phyloP scores from a whole-genome alignment of 257 asterid species.

The Solanum raphanifolium region DNA sequence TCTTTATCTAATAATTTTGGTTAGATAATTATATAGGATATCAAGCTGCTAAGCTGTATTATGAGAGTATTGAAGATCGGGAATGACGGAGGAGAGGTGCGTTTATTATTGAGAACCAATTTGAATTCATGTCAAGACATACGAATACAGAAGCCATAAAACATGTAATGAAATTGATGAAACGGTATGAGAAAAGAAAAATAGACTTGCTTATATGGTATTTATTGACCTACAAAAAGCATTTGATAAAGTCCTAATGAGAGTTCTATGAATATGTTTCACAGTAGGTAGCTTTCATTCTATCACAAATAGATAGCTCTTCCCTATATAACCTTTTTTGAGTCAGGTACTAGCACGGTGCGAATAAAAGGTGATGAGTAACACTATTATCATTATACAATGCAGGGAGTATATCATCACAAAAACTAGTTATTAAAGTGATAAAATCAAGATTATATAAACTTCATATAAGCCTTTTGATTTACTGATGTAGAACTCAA shows the following conservation, averaged over 20 bases:
- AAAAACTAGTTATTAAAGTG: not conserved
- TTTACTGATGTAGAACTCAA: not conserved
- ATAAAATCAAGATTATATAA: not conserved
- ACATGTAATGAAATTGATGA: not conserved
- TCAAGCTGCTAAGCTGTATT: not conserved
- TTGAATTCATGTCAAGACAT: not conserved
- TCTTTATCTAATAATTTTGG: not conserved
- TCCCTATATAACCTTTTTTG: not conserved
- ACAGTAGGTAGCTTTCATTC: not conserved
- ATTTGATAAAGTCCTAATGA: too few species aligned
- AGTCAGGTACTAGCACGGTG: not conserved
- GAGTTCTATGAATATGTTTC: not conserved
- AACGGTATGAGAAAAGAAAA: not conserved
- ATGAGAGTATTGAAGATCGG: not conserved
- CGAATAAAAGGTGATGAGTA: not conserved
- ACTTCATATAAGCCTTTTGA: not conserved
- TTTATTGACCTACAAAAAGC: not conserved
- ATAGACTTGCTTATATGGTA: not conserved
- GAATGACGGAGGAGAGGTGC: fast-evolving
- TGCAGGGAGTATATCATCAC: not conserved
- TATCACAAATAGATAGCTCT: not conserved
- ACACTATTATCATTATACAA: too few species aligned
- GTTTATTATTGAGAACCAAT: too few species aligned
- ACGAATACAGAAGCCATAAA: not conserved
- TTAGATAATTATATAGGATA: not conserved